These are phyloP conservation scores for Stachybotrys echinatus DNA, from an alignment of 2,329 filamentous ascomycete genomes.

Conservation along the genomic window DNA sequence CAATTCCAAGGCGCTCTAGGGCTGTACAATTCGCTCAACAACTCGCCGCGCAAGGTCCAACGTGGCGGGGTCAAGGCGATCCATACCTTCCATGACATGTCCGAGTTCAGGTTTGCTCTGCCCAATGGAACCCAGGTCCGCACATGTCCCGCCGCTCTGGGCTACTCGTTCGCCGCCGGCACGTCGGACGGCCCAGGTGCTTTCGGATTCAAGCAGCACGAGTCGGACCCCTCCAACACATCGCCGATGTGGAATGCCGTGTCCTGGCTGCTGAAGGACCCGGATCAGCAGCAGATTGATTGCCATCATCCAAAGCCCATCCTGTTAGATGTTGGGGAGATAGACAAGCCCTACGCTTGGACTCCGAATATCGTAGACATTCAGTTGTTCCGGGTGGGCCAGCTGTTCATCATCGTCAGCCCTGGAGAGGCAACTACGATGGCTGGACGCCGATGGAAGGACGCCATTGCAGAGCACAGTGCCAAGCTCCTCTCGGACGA, in stretches of 20 bases:
- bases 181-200: conserved; percentile 84
- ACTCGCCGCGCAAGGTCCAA: conserved; percentile 45
- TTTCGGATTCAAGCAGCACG: conserved; percentile 85
- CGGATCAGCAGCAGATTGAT: conserved; percentile 60
- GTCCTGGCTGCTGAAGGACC: conserved; percentile 63
- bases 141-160: conserved; percentile 81
- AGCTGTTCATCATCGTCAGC: conserved; percentile 78
- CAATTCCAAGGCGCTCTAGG: conserved; percentile 55
- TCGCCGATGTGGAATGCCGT: conserved; percentile 78
- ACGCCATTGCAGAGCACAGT: conserved; percentile 55
- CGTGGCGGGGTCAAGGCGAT: conserved; percentile 66
- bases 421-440: conserved; percentile 89
- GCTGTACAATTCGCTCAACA: conserved; percentile 46
- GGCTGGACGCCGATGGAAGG: conserved; percentile 81
- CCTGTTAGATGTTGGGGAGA: conserved; percentile 78
- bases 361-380: conserved; percentile 85
- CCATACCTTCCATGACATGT: conserved; percentile 77
- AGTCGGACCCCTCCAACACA: conserved; percentile 60
- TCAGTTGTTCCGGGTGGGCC: conserved; percentile 76
- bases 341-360: conserved; percentile 73
- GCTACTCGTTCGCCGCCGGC: conserved; percentile 85
- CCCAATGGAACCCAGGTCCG: conserved; percentile 64
- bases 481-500: conserved; percentile 33
- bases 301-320: conserved; percentile 83
- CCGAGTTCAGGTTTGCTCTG: conserved; percentile 65